phyloP scores from a whole-genome alignment of 306 rosid species.

The Begonia peltatifolia region DNA sequence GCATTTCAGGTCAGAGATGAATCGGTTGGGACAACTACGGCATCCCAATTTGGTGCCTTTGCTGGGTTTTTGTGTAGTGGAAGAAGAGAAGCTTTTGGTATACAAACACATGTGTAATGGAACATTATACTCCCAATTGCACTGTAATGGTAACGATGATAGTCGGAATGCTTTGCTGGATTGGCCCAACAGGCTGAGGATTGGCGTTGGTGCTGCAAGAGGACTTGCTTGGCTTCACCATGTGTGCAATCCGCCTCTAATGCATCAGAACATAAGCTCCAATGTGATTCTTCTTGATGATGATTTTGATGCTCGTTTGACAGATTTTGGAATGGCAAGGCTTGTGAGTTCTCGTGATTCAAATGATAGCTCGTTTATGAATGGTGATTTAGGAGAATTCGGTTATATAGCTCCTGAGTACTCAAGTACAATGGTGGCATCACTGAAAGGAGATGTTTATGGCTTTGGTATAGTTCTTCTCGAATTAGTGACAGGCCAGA shows the following conservation, averaged over 20 bases:
- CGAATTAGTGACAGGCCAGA: constrained; percentile 42
- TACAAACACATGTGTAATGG: constrained; percentile 56
- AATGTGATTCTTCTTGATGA: constrained; percentile 39
- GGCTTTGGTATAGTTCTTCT: constrained; percentile 44
- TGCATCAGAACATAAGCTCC: constrained; percentile 44
- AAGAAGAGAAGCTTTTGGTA: constrained; percentile 47
- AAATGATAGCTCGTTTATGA: constrained; percentile 30
- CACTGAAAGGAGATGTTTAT: constrained; percentile 42
- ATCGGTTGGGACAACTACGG: constrained; percentile 38
- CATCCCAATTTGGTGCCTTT: constrained; percentile 51
- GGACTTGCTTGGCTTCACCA: constrained; percentile 61
- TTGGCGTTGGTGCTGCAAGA: constrained; percentile 41
- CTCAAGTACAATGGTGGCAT: constrained; percentile 39
- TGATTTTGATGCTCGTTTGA: constrained; percentile 43
- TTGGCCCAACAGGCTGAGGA: constrained; percentile 41
- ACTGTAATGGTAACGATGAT: constrained; percentile 24
- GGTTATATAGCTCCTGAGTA: constrained; percentile 53
- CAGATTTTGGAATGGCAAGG: constrained; percentile 38
- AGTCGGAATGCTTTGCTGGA: constrained; percentile 37
- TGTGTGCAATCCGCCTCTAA: constrained; percentile 33
- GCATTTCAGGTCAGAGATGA: constrained; percentile 36
- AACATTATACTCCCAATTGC: constrained; percentile 31
- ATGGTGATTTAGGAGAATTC: constrained; percentile 42
- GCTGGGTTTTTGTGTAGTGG: constrained; percentile 40
- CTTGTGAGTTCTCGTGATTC: constrained; percentile 31